These are phyloP conservation scores for Laguncularia racemosa DNA, from an alignment of 345 rosid species.

Conservation along the genomic window DNA sequence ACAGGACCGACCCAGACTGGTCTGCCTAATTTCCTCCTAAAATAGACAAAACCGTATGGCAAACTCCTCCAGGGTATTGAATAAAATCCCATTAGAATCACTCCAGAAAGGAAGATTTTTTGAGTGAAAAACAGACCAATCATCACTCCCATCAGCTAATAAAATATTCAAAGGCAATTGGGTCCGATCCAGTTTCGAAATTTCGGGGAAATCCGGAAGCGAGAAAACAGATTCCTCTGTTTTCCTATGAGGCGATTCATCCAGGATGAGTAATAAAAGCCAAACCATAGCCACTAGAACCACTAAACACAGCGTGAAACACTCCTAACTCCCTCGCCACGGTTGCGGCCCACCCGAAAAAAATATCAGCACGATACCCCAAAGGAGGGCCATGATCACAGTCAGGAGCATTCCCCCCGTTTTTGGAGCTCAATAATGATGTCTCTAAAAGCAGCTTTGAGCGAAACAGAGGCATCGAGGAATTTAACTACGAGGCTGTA, in stretches of 20 bases:
- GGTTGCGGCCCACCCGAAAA: constrained; percentile 57
- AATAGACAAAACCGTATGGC: constrained; percentile 44
- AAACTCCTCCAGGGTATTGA: constrained; percentile 57
- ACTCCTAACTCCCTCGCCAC: constrained; percentile 47
- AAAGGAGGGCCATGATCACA: constrained; percentile 13
- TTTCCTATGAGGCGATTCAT: constrained; percentile 24
- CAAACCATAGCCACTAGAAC: constrained; percentile 39
- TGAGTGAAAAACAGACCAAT: constrained; percentile 35
- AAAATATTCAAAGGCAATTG: constrained; percentile 36
- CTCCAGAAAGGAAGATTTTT: constrained; percentile 35
- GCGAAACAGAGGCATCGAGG: constrained; percentile 46
- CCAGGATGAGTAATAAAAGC: constrained; percentile 60
- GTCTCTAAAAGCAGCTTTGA: constrained; percentile 31
- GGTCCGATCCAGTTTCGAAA: constrained; percentile 31
- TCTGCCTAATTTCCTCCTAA: constrained; percentile 28
- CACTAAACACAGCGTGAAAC: constrained; percentile 41
- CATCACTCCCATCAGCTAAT: constrained; percentile 44
- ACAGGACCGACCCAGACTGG: constrained; percentile 65
- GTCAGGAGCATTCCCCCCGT: too few species aligned
- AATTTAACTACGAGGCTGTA: constrained; percentile 45
- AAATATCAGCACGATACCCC: constrained; percentile 44
- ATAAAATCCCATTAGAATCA: constrained; percentile 41
- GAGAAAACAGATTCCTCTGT: constrained; percentile 25
- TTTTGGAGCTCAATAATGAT: constrained; percentile 18
- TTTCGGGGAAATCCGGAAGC: constrained; percentile 50